A percentile compares a stretch with the other conserved stretches of the same genome.
These are phyloP conservation scores for Oryza longistaminata DNA, from an alignment of 176 grass and related monocot species.

Conservation along the genomic window DNA sequence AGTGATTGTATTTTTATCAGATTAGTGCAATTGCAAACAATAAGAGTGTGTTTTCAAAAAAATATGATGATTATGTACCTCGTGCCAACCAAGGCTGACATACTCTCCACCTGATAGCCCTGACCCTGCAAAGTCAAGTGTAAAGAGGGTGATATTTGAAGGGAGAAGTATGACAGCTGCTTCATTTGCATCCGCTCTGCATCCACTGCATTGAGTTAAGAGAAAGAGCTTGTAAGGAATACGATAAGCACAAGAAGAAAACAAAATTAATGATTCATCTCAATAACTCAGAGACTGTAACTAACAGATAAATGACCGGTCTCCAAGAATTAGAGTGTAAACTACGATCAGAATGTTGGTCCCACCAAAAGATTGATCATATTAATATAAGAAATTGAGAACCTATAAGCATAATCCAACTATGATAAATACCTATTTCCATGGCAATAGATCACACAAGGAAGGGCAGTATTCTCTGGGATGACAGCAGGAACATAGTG, in stretches of 20 bases:
- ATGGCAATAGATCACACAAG: slow-evolving; percentile 97
- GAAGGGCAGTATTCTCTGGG: slow-evolving; percentile 76
- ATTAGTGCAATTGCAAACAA: background rate
- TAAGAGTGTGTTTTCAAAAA: slow-evolving; percentile 9
- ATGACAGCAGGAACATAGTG: slow-evolving; percentile 93
- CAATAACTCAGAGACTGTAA: background rate
- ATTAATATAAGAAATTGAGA: slow-evolving; percentile 3
- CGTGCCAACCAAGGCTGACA: slow-evolving; percentile 99
- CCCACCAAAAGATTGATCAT: background rate
- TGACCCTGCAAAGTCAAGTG: slow-evolving; percentile 97
- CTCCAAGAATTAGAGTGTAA: slow-evolving; percentile 13
- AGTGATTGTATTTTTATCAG: slow-evolving; percentile 34
- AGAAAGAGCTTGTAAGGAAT: background rate
- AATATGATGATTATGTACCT: slow-evolving; percentile 55
- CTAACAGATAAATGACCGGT: background rate
- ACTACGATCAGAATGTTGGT: background rate
- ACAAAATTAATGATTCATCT: slow-evolving; percentile 24
- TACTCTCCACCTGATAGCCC: slow-evolving; percentile 89
- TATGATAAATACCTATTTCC: slow-evolving; percentile 79
- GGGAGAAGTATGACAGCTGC: slow-evolving; percentile 94
- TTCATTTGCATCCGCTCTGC: slow-evolving; percentile 99
- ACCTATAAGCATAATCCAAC: background rate
- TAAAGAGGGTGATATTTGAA: slow-evolving; percentile 96
- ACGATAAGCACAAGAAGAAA: background rate
- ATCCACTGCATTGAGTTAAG: slow-evolving; percentile 75